A percentile compares a stretch with the other conserved stretches of the same genome.
phyloP scores from a whole-genome alignment of 2,329 filamentous ascomycete species.

The Paracamarosporium sp. region DNA sequence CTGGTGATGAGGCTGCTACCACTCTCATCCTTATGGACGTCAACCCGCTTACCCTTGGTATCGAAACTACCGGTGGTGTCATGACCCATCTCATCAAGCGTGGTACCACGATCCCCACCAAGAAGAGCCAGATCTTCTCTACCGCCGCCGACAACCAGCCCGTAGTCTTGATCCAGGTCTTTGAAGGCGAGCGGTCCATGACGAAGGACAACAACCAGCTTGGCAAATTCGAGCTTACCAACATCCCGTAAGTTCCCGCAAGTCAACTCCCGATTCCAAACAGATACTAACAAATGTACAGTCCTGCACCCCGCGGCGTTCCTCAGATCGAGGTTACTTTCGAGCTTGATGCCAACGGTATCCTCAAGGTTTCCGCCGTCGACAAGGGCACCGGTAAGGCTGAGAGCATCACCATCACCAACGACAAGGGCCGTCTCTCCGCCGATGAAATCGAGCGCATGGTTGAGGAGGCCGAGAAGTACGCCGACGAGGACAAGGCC shows the following conservation, averaged over 20 bases:
- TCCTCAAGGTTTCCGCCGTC: constrained; percentile 92
- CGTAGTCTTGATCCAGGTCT: constrained; percentile 93
- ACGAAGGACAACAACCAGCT: constrained; percentile 95
- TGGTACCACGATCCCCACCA: constrained; percentile 92
- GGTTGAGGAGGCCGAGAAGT: constrained; percentile 98
- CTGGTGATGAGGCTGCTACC: constrained; percentile 82
- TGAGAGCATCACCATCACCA: constrained; percentile 98
- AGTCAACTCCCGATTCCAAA: background rate
- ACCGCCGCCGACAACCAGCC: constrained; percentile 97
- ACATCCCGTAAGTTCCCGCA: constrained; percentile 69
- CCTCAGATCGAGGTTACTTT: constrained; percentile 99
- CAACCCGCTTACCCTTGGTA: constrained; percentile 94
- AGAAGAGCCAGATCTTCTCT: constrained; percentile 98
- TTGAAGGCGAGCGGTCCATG: constrained; percentile 89
- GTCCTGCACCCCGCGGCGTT: constrained; percentile 88
- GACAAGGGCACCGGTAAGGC: constrained; percentile 99
- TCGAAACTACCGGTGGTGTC: constrained; percentile 95
- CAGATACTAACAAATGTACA: constrained; percentile 24
- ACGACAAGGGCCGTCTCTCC: constrained; percentile 97
- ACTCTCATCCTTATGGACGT: constrained; percentile 94
- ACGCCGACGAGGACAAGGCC: constrained; percentile 98
- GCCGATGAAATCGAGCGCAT: constrained; percentile 99
- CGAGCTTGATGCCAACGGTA: constrained; percentile 97
- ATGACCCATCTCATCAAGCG: constrained; percentile 97
- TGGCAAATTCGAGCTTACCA: constrained; percentile 97